Base-by-base conservation (phyloP, 805 yeast genomes). In the Saccharomycopsis fermentans region DNA sequence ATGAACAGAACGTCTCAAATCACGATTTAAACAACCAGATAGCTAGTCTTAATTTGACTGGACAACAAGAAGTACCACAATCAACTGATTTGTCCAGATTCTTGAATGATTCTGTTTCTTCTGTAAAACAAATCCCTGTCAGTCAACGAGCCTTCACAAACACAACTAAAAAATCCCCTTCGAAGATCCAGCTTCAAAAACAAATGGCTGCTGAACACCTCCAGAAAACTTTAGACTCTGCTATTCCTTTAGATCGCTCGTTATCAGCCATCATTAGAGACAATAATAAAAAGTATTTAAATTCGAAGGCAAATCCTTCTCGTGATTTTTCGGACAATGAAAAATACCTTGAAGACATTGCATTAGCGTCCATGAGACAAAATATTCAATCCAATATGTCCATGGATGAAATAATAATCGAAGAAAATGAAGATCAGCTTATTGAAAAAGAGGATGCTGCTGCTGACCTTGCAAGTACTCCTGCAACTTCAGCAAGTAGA, bases 261-360 rank as follows among this genome's bases (percentile, higher is more conserved):
- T 62, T 59, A 16, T 61, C 63, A 4, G 55, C 63, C 8, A 61
- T 61, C 12, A 61, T 61, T 43, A 61, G 55, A 39, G 62, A 61
- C 14, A 61, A 61, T 35, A 40, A 59, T 14, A 37, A 52, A 12
- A 37, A 50, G 6, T 61, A 59, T 51, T 27, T 8, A 53, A 53
- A 26, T 21, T 50, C 43, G 39, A 59, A 24, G 50, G 19, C 12
- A 35, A 32, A 32, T 6, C 12, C n/a, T 9, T 24, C 24, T 12
- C 19, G 60, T 9, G 50, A 24, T 8, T 21, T 21, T 6, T 54
- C 60, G 5, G 29, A 35, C n/a, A 58, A 54, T 27, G 63, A 61
- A 8, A 37, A 37, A 21, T 61, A 59, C 47, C 59, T 56, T 36
- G 62, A 61, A 9, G 63, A 61, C 26, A 58, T 61, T n/a, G 60